phyloP scores from a whole-genome alignment of 83 land plant genomes.

The Picea mariana region DNA sequence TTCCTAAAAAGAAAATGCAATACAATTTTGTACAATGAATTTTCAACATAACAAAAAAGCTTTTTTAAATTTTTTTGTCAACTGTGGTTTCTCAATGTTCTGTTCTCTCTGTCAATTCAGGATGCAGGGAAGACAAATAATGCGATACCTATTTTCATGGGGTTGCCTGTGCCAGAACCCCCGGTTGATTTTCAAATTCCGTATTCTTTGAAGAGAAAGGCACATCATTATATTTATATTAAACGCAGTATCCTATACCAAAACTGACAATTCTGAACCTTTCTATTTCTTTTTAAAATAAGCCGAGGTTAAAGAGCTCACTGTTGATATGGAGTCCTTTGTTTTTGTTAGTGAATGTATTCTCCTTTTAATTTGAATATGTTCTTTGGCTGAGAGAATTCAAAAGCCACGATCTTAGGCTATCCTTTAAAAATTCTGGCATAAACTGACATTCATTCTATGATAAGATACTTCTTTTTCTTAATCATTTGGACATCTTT shows the following conservation, averaged over 20 bases:
- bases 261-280: neutral
- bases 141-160: neutral
- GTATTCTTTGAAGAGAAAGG: slow-evolving; percentile 44
- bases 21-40: neutral
- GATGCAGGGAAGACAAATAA: slow-evolving; percentile 5
- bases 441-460: neutral
- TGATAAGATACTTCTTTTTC: neutral
- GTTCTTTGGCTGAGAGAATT: neutral
- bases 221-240: slow-evolving; percentile 48
- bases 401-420: neutral
- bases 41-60: neutral
- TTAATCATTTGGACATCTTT: neutral
- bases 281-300: neutral
- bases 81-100: neutral
- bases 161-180: slow-evolving; percentile 27
- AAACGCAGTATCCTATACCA: slow-evolving; percentile 73
- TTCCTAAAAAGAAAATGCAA: too few species aligned
- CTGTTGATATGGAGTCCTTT: too few species aligned
- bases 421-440: neutral
- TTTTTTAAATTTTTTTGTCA: too few species aligned
- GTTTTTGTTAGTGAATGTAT: neutral
- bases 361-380: neutral
- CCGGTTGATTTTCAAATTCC: slow-evolving; percentile 72
- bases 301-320: too few species aligned
- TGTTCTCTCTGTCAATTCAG: neutral